Percentiles rank a stretch among this genome's conserved stretches.
Evolutionary conservation across 169 alveolate genomes (phyloP).

Genomic region (Plasmodium adleri): DNA sequence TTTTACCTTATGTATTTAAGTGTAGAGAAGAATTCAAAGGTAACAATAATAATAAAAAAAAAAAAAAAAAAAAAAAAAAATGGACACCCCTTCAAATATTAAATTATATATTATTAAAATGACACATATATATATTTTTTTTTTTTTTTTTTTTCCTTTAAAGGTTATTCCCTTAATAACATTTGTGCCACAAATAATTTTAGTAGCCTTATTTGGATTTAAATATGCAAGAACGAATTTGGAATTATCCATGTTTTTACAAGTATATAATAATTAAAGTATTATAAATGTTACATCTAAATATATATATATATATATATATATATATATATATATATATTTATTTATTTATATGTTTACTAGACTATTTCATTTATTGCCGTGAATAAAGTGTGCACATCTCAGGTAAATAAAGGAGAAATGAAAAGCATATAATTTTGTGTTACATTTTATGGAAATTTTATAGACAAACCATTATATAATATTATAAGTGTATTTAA

Average conservation of each 20-base stretch:
- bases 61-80: too few relatives aligned
- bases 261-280: slow-evolving; percentile 36
- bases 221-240: slow-evolving; percentile 82
- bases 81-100: too few relatives aligned
- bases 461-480: too few relatives aligned
- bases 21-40: slow-evolving; percentile 82
- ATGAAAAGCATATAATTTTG: not conserved
- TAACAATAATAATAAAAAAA: slow-evolving; percentile 21
- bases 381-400: slow-evolving; percentile 96
- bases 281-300: not conserved
- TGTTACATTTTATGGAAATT: too few relatives aligned
- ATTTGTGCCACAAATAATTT: slow-evolving; percentile 85
- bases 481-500: too few relatives aligned
- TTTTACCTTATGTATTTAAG: slow-evolving; percentile 94
- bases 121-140: not conserved
- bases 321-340: slow-evolving; percentile 73
- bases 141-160: slow-evolving; percentile 9
- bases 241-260: slow-evolving; percentile 79
- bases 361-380: slow-evolving; percentile 95
- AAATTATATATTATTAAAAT: too few relatives aligned
- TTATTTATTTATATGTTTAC: slow-evolving; percentile 23
- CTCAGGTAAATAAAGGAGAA: slow-evolving; percentile 83
- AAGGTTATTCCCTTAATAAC: slow-evolving; percentile 83
- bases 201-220: slow-evolving; percentile 79
- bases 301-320: not conserved